Evolutionary conservation across 1,139 yeast species (phyloP).

Genomic region (Pichia sp.): DNA sequence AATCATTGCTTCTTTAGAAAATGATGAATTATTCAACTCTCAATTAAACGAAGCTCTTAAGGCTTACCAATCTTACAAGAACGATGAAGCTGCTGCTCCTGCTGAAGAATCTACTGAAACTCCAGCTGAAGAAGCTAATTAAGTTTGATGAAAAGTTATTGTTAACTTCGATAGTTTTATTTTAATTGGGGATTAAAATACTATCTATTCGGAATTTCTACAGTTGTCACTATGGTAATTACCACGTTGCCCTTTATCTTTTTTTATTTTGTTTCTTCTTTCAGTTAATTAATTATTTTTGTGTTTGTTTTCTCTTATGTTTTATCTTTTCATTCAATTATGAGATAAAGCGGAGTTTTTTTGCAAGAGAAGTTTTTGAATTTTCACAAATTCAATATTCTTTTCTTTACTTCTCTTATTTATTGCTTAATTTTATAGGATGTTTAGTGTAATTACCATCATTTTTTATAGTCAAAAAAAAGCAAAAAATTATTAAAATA

Average conservation of each 20-base stretch:
- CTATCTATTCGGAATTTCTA: background rate
- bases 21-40: slow-evolving; percentile 84
- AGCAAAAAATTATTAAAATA: background rate
- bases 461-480: slow-evolving; percentile 12
- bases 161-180: background rate
- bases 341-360: slow-evolving; percentile 2
- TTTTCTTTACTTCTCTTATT: slow-evolving; percentile 4
- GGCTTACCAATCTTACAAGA: slow-evolving; percentile 86
- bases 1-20: slow-evolving; percentile 84
- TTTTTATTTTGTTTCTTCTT: background rate
- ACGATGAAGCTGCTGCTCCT: slow-evolving; percentile 24
- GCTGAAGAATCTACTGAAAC: slow-evolving; percentile 5
- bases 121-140: slow-evolving; percentile 9
- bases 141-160: background rate
- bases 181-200: slow-evolving; percentile 6
- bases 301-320: slow-evolving; percentile 15
- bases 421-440: slow-evolving; percentile 9
- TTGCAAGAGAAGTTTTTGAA: background rate
- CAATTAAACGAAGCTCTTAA: slow-evolving; percentile 94
- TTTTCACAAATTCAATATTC: slow-evolving; percentile 1
- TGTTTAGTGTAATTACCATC: slow-evolving; percentile 16
- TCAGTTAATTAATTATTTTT: slow-evolving; percentile 9
- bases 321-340: slow-evolving; percentile 5
- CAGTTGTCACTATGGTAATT: background rate
- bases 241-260: background rate